Evolutionary conservation across 371 early-diverging fungal genomes (phyloP).

Genomic region (Mortierella sp.): DNA sequence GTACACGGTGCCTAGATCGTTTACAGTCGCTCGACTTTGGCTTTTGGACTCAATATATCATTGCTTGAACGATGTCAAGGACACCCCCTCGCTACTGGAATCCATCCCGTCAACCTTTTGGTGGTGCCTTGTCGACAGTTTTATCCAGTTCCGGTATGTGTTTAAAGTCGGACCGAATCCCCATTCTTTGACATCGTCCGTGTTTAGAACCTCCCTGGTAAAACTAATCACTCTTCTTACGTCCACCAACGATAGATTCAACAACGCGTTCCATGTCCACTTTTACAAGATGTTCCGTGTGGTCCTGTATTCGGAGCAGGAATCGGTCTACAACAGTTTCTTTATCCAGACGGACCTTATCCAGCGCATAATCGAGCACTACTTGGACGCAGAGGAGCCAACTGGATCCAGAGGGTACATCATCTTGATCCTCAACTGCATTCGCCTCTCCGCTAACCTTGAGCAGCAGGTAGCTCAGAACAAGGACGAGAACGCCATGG

Average conservation of each 20-base stretch:
- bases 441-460: constrained; percentile 45
- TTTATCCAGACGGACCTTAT: constrained; percentile 34
- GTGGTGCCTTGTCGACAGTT: constrained; percentile 39
- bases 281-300: constrained; percentile 56
- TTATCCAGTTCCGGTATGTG: constrained; percentile 48
- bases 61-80: constrained; percentile 48
- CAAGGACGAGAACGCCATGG: neutral
- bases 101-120: constrained; percentile 46
- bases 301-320: constrained; percentile 42
- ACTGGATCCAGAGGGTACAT: constrained; percentile 53
- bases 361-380: constrained; percentile 45
- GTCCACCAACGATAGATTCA: constrained; percentile 27
- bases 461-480: constrained; percentile 13
- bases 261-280: constrained; percentile 55
- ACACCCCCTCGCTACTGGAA: constrained; percentile 31
- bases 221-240: no score
- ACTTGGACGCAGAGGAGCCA: constrained; percentile 20
- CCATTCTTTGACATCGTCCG: neutral
- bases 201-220: neutral
- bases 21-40: constrained; percentile 55
- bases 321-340: constrained; percentile 31
- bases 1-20: constrained; percentile 34
- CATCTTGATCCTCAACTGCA: constrained; percentile 51
- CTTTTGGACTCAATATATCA: constrained; percentile 56
- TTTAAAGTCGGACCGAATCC: no score